phyloP scores from a whole-genome alignment of 1,139 yeast genomes.

The Pichia sp. region DNA sequence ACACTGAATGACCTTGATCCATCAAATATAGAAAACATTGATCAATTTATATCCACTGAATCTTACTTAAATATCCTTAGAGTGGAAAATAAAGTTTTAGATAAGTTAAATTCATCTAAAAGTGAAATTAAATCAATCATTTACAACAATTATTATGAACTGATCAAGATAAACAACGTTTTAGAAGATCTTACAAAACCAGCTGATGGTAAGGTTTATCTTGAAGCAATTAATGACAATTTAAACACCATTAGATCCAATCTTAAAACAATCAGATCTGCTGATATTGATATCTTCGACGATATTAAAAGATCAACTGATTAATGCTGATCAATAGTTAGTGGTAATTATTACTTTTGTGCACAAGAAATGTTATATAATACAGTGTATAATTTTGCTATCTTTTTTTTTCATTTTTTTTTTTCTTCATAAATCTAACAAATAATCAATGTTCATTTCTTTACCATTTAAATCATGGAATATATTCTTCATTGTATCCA shows the following conservation, averaged over 20 bases:
- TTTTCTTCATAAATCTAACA: conserved; percentile 8
- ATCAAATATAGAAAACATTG: conserved; percentile 23
- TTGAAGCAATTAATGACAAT: conserved; percentile 7
- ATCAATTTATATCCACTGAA: conserved; percentile 33
- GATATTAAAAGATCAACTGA: conserved; percentile 5
- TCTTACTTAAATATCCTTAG: conserved; percentile 33
- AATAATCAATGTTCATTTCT: conserved; percentile 13
- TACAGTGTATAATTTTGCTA: neutral
- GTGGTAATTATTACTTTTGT: conserved; percentile 7
- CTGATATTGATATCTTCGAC: conserved; percentile 10
- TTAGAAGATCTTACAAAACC: conserved; percentile 20
- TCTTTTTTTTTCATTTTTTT: neutral
- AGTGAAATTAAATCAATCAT: conserved; percentile 44
- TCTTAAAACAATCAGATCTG: conserved; percentile 4
- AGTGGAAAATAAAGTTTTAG: conserved; percentile 35
- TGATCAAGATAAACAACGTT: conserved; percentile 40
- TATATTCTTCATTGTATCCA: conserved; percentile 5
- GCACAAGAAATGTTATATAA: neutral
- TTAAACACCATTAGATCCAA: conserved; percentile 7
- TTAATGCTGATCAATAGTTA: conserved; percentile 3
- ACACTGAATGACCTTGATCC: conserved; percentile 7
- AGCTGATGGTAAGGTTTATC: conserved; percentile 2
- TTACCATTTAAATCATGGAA: conserved; percentile 8
- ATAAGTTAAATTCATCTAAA: conserved; percentile 38
- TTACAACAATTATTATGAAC: conserved; percentile 45